Evolutionary conservation across 192 early-diverging fungal species (phyloP), one percentile per base, ranked within the genome.

Genomic region (Podila verticillata): DNA sequence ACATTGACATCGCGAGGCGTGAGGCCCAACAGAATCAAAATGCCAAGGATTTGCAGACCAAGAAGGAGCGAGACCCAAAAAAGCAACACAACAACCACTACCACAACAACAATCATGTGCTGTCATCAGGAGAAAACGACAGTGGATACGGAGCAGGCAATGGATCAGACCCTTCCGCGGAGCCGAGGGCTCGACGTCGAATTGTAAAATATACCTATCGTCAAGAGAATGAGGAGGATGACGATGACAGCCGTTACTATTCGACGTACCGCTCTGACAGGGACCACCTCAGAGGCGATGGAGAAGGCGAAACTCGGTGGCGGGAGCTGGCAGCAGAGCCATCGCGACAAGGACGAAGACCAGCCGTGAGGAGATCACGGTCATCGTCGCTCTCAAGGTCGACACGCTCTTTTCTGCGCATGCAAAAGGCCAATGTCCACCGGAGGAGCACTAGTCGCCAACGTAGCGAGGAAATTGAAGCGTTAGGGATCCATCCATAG

Each of bases 191-290:
- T 31, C 75, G 75, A 19, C 69, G 75, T 36, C 64, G 75, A 51
- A 79, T 71, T 44, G 60, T 79, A 15, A 71, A 79, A 67, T 79
- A 79, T 72, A 67, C 68, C 49, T 79, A 72, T 58, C 57, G 48
- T 44, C 64, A 79, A 48, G 73, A 63, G 17, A 63, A 34, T 8
- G 75, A 72, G 7, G 64, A 67, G 24, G 59, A 61, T 8, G 64
- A 72, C 3, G 56, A 61, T 19, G 31, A 15, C 19, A 9, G 15
- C 44, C 48, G 24, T 61, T 31, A 57, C 34, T 19, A 63, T 48
- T 65, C 36, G 29, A 56, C 59, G 10, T 9, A 31, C 10, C 62
- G 63, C 47, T 67, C 64, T n/a, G 29, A 29, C 51, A 22, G n/a
- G 48, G 19, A 48, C 36, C 19, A 17, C 36, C 12, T 59, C 68